phyloP scores from a whole-genome alignment of 1,284 basidiomycete genomes.

The Cystobasidium pallidum region DNA sequence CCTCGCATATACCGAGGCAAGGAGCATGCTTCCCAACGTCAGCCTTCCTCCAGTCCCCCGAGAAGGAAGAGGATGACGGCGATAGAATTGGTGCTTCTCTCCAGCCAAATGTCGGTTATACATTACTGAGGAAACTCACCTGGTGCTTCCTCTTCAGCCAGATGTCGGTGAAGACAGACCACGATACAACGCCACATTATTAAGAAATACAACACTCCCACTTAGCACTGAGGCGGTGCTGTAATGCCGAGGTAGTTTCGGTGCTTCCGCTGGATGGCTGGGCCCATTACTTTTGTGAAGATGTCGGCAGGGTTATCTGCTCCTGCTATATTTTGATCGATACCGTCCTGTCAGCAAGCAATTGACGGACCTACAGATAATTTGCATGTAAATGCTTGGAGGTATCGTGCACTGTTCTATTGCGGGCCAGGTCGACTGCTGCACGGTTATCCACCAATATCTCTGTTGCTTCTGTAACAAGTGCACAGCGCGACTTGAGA shows the following conservation, averaged over 20 bases:
- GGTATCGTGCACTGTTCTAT: slow-evolving; percentile 2
- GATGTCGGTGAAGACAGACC: neutral
- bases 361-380: neutral
- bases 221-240: neutral
- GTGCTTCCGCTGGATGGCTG: neutral
- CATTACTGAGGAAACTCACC: neutral
- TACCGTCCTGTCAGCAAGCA: neutral
- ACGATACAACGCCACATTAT: neutral
- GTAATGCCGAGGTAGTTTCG: neutral
- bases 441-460: neutral
- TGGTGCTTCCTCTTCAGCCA: neutral
- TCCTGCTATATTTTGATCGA: neutral
- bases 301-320: neutral
- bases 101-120: neutral
- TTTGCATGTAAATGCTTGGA: slow-evolving; percentile 2
- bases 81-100: slow-evolving; percentile 1
- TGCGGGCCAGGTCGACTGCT: neutral
- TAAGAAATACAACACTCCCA: neutral
- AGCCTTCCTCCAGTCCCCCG: neutral
- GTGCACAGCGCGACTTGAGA: neutral
- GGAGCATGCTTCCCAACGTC: no score
- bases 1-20: neutral
- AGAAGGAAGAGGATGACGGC: neutral
- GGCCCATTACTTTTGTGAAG: neutral
- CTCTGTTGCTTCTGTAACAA: neutral